Evolutionary conservation across 495 filamentous ascomycete species (phyloP), one percentile per base, ranked within the genome.

Genomic region (Annulohypoxylon moriforme): DNA sequence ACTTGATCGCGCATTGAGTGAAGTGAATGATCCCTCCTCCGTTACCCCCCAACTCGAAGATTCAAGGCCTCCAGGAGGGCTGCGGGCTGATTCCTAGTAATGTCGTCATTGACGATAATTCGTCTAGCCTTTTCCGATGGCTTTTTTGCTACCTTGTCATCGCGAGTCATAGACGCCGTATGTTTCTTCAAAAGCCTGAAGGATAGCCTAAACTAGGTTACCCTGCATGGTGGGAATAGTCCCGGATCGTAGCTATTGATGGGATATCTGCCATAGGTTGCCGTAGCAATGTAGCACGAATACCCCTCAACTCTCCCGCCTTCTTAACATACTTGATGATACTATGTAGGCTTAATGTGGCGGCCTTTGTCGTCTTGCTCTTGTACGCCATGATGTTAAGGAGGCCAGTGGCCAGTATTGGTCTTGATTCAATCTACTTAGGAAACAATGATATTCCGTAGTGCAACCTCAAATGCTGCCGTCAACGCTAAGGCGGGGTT

Each of bases 141-240:
- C 31, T 40, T 50, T 36, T 40, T 24, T 60, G 34, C 8, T 44
- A 50, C 38, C 61, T 62, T 64, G 44, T 11, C 58, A 10, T 58
- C 34, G 40, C 59, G 20, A 44, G 65, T 58, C 14, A 62, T 62
- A 8, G 56, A 64, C 22, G 52, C 38, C 38, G 13, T 8, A 33
- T 13, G 49, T 31, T 36, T 31, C 42, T 60, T 68, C n/a, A 42
- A 57, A 57, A 56, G 70, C 60, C 70, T 65, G 49, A 62, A 64
- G 60, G 64, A 72, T 61, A 72, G 70, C 60, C 69, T 65, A 68
- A 68, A 68, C 61, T 64, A 50, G 60, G 70, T 65, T 68, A 57
- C 70, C 47, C 49, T 64, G 64, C 64, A 72, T 68, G 8, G 56
- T 58, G n/a, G 55, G 27, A 53, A 55, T 46, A 40, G 55, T 55